Evolutionary conservation across 1,284 basidiomycete genomes (phyloP).

Genomic region (Tilletia indica): DNA sequence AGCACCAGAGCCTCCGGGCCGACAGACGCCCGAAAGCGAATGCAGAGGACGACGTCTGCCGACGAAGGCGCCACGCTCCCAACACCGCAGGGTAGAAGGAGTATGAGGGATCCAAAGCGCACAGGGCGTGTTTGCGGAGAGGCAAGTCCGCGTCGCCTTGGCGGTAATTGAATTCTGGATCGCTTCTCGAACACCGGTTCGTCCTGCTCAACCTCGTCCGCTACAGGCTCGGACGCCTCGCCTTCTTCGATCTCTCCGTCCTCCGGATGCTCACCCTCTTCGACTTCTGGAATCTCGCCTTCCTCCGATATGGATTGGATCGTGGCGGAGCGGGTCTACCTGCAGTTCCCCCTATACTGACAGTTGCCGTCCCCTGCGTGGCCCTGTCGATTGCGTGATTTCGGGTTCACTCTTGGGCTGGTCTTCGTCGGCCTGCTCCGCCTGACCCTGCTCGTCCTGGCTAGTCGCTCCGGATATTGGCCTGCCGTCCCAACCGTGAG

Average conservation of each 20-base stretch:
- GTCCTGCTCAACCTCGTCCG: too few species aligned
- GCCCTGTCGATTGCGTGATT: background rate
- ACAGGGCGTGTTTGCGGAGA: background rate
- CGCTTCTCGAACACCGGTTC: too few species aligned
- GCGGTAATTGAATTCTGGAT: too few species aligned
- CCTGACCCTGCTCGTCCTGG: background rate
- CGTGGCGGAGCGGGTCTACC: constrained; percentile 1
- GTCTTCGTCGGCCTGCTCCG: too few species aligned
- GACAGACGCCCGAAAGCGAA: background rate
- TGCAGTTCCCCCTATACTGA: background rate
- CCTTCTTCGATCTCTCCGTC: constrained; percentile 14
- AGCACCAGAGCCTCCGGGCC: constrained; percentile 3
- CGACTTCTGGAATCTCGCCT: constrained; percentile 7
- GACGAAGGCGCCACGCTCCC: background rate
- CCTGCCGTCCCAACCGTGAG: background rate
- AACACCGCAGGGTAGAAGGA: background rate
- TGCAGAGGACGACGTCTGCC: background rate
- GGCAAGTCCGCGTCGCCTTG: background rate
- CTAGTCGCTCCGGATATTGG: background rate
- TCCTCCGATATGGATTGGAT: constrained; percentile 3
- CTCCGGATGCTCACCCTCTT: background rate
- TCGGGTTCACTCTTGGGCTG: background rate
- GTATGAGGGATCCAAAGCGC: constrained; percentile 2
- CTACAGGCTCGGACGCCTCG: background rate
- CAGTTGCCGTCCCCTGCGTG: background rate